Conservation (phyloP, 1,284 basidiomycete genomes). For the Cutaneotrichosporon sp. region DNA sequence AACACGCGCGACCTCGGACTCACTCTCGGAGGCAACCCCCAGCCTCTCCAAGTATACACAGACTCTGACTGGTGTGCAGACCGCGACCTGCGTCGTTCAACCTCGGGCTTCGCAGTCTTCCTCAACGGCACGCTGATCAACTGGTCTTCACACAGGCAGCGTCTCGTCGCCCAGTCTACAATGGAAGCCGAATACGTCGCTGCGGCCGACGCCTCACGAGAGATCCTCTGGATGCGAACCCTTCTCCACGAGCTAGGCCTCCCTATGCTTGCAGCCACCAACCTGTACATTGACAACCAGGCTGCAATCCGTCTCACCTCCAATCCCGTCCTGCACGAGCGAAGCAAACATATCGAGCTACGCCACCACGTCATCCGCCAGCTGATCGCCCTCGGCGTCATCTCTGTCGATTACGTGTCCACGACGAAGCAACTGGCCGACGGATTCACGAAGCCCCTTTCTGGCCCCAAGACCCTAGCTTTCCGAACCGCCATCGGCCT, state of each 20-base stretch:
- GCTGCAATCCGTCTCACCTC: conserved; percentile 49
- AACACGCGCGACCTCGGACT: not conserved
- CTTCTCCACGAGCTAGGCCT: conserved; percentile 35
- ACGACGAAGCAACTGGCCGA: conserved; percentile 1
- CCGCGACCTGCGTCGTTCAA: not conserved
- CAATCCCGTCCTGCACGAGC: conserved; percentile 44
- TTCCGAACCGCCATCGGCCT: too few species aligned
- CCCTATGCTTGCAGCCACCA: too few species aligned
- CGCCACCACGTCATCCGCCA: conserved; percentile 55
- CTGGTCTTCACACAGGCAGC: conserved; percentile 54
- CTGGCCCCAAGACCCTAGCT: too few species aligned
- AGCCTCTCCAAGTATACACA: not conserved
- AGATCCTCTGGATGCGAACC: conserved; percentile 51
- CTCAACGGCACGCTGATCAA: conserved; percentile 45
- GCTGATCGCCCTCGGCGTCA: not conserved
- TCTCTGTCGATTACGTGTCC: not conserved
- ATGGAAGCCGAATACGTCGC: conserved; percentile 56
- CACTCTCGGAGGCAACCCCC: not conserved
- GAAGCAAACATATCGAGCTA: conserved; percentile 57
- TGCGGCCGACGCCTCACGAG: conserved; percentile 55
- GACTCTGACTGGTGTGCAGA: not conserved
- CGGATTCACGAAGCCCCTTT: not conserved
- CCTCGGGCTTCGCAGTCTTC: conserved; percentile 50
- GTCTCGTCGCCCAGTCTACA: conserved; percentile 49
- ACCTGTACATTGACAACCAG: conserved; percentile 48